A percentile compares a stretch with the other conserved stretches of the same genome.
Conservation (phyloP, 2,329 filamentous ascomycete species). For the Penicillium sumatraense region DNA sequence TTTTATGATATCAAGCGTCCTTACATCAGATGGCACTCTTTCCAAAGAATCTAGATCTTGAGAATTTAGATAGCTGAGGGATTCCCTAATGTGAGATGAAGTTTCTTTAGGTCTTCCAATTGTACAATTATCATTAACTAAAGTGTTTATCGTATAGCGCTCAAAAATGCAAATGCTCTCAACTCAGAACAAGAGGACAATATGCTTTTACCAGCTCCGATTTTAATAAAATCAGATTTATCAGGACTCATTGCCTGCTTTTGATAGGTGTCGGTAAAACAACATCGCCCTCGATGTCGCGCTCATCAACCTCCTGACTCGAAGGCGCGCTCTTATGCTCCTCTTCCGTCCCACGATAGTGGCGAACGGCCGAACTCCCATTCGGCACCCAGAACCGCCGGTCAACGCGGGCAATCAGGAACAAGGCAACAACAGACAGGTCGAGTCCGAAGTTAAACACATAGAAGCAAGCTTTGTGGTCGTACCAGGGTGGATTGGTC, state of each 20-base stretch:
- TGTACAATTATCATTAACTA: too few relatives aligned
- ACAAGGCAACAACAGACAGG: conserved; percentile 69
- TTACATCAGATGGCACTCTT: too few relatives aligned
- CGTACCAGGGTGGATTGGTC: conserved; percentile 68
- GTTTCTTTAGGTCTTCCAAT: too few relatives aligned
- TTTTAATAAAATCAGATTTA: too few relatives aligned
- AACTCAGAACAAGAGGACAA: too few relatives aligned
- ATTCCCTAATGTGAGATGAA: too few relatives aligned
- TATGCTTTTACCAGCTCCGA: neutral
- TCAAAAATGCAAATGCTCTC: too few relatives aligned
- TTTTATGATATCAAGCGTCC: too few relatives aligned
- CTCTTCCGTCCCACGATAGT: neutral
- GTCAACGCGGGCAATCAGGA: conserved; percentile 72
- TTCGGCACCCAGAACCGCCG: conserved; percentile 75
- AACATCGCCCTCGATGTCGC: neutral
- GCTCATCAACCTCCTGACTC: neutral
- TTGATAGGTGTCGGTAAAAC: neutral
- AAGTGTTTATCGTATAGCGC: too few relatives aligned
- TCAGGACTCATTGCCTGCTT: too few relatives aligned
- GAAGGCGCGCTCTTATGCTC: neutral
- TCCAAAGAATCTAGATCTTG: too few relatives aligned
- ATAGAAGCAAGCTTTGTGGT: conserved; percentile 76
- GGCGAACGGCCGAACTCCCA: conserved; percentile 43
- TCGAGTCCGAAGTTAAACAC: conserved; percentile 78
- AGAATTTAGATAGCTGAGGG: too few relatives aligned